A percentile compares a stretch with the other conserved stretches of the same genome.
Conservation (phyloP, 352 stramenopile genomes). For the Phytophthora pisi region DNA sequence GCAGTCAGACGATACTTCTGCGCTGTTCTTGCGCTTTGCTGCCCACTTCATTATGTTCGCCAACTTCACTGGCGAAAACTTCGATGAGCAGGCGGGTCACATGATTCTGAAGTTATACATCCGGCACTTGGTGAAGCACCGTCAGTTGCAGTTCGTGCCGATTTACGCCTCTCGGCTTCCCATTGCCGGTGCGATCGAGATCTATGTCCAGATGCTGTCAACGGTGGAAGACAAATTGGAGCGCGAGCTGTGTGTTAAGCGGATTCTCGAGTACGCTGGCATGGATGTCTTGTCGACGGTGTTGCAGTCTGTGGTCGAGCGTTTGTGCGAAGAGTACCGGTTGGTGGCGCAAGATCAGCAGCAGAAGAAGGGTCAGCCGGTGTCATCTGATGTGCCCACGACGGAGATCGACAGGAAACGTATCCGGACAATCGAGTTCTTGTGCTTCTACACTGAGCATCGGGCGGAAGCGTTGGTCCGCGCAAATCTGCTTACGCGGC, state of each 20-base stretch:
- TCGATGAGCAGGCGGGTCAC: constrained; percentile 66
- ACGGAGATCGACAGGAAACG: constrained; percentile 59
- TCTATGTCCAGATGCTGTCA: constrained; percentile 80
- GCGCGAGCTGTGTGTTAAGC: constrained; percentile 70
- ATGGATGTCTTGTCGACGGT: constrained; percentile 74
- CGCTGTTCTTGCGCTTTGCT: constrained; percentile 75
- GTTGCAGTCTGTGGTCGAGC: constrained; percentile 58
- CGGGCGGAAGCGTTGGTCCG: constrained; percentile 61
- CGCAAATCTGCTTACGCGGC: constrained; percentile 64
- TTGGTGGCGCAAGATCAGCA: constrained; percentile 37
- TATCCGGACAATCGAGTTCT: constrained; percentile 70
- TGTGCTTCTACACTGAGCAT: constrained; percentile 80
- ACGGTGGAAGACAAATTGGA: constrained; percentile 67
- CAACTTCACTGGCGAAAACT: constrained; percentile 66
- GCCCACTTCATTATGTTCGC: constrained; percentile 84
- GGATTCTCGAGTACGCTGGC: constrained; percentile 65
- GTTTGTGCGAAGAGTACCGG: constrained; percentile 47
- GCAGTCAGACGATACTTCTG: constrained; percentile 52
- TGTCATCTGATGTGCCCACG: constrained; percentile 34
- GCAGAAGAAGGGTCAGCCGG: constrained; percentile 24
- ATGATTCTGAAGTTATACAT: constrained; percentile 88
- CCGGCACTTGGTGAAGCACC: constrained; percentile 80
- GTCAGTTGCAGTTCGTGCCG: constrained; percentile 75
- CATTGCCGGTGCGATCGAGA: constrained; percentile 56
- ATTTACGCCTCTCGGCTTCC: constrained; percentile 76